Base-by-base conservation (phyloP, 1,284 basidiomycete species). In the Entoloma clypeatum region DNA sequence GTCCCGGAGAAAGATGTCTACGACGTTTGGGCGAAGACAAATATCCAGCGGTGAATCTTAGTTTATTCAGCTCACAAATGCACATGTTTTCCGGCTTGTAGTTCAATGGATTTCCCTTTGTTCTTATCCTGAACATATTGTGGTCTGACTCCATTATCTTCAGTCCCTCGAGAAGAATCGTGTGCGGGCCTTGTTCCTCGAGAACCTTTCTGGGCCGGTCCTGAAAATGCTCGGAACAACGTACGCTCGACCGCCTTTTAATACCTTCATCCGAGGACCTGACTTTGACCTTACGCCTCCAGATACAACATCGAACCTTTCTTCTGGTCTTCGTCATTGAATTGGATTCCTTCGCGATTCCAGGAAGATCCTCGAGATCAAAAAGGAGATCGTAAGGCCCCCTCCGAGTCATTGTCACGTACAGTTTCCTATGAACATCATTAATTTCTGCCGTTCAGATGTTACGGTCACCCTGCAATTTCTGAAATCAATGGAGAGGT, bases 261-360 rank as follows among this genome's bases (percentile, higher is more conserved):
- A 29, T n/a, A 10, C 21, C 6, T n/a, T 9, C 17, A 14, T 10
- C 29, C n/a, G 19, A 39, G 14, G 36, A 27, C 16, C 17, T 17
- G 21, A 38, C 39, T 36, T 9, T n/a, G n/a, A n/a, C 22, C 8
- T 26, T 9, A 26, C 8, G 25, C 10, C 27, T n/a, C 8, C 29
- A 73, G 70, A 55, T 74, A 66, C 49, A 69, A 71, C 40, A 66
- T 50, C 69, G 71, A 4, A 71, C 71, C n/a, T n/a, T n/a, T n/a
- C n/a, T n/a, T n/a, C n/a, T n/a, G n/a, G n/a, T n/a, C n/a, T n/a
- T n/a, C n/a, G 0, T 70, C 73, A 4, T 43, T 74, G 8, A 69
- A 67, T 42, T 73, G 69, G 69, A 74, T 74, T 24, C 72, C 73
- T 4, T 67, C 71, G 2, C 63, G 71, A 36, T 75, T 69, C 43